Base-by-base conservation (phyloP, 805 yeast genomes). In the Barnettozyma populi region DNA sequence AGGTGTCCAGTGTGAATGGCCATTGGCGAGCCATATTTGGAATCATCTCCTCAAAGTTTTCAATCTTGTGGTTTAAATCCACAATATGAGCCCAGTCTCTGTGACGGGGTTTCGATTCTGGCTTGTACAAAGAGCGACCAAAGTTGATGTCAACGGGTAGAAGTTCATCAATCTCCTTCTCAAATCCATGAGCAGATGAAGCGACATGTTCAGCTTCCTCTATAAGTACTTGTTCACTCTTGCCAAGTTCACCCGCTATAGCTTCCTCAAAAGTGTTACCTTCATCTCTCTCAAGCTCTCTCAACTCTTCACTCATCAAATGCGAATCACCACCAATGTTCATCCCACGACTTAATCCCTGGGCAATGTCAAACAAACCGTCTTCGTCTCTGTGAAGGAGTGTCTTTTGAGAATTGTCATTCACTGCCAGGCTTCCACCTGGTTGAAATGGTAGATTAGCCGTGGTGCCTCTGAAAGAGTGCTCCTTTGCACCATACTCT, bases 41-140 rank as follows among this genome's bases (percentile, higher is more conserved):
- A 6, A 94, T 89, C 44, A 94, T 70, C 57, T 90, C 96, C 18
- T 78, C 73, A 62, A 94, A 94, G 63, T 94, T 90, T 21, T 84
- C 86, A 47, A 94, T 79, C 50, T 77, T 79, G 59, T 89, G 95
- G 59, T 86, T 80, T 43, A 94, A 68, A 57, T 94, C 96, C 10
- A 94, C 96, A 36, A 87, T 80, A 67, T 94, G 99, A 0, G 99
- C 99, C 98, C 98, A 94, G 50, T 82, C 80, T 51, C 75, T 79
- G 18, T 49, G 49, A 16, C 51, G 78, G 77, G 25, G 18, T 50
- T 39, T 46, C 24, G 11, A 59, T 52, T 57, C 48, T 18, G 52
- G 59, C 16, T 58, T 45, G 29, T 49, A 37, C 3, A 59, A 50
- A 4, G 67, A 60, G 47, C 82, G 67, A 7, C 75, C 75, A 54